Conservation (phyloP, 208 protist genomes). For the Borovskyia barvae region DNA sequence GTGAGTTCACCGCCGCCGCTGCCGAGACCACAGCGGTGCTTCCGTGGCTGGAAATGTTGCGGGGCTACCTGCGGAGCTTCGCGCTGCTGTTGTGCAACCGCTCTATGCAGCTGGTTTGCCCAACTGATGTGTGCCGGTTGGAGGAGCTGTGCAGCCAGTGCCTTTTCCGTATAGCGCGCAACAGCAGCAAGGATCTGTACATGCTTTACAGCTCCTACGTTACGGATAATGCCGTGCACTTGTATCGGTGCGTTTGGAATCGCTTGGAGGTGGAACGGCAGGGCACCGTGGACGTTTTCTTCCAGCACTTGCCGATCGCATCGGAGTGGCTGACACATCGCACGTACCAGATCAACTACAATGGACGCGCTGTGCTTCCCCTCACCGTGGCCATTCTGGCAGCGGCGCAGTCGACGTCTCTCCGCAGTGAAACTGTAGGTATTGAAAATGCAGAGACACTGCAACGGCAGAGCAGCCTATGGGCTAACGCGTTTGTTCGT, state of each 20-base stretch:
- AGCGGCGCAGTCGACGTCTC: conserved; percentile 69
- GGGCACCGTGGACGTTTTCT: conserved; percentile 38
- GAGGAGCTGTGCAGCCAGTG: conserved; percentile 72
- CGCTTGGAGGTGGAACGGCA: conserved; percentile 49
- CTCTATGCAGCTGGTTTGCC: conserved; percentile 38
- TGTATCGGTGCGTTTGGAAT: conserved; percentile 77
- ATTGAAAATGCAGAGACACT: conserved; percentile 26
- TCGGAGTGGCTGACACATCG: conserved; percentile 43
- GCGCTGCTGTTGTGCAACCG: conserved; percentile 38
- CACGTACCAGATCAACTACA: conserved; percentile 22
- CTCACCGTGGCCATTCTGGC: conserved; percentile 65
- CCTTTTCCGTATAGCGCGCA: conserved; percentile 45
- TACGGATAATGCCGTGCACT: conserved; percentile 41
- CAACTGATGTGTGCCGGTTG: conserved; percentile 58
- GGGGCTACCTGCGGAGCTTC: conserved; percentile 45
- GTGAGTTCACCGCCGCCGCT: background rate
- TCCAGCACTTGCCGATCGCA: conserved; percentile 39
- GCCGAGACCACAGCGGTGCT: background rate
- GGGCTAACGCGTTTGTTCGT: conserved; percentile 42
- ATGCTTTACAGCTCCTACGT: conserved; percentile 59
- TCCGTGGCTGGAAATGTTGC: conserved; percentile 56
- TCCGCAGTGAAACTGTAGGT: too few species aligned
- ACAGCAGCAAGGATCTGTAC: conserved; percentile 27
- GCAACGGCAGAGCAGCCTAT: conserved; percentile 60
- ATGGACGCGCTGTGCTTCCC: conserved; percentile 43